Evolutionary conservation across 78 protist genomes (phyloP).

Genomic region (Cavenderia fasciculata): DNA sequence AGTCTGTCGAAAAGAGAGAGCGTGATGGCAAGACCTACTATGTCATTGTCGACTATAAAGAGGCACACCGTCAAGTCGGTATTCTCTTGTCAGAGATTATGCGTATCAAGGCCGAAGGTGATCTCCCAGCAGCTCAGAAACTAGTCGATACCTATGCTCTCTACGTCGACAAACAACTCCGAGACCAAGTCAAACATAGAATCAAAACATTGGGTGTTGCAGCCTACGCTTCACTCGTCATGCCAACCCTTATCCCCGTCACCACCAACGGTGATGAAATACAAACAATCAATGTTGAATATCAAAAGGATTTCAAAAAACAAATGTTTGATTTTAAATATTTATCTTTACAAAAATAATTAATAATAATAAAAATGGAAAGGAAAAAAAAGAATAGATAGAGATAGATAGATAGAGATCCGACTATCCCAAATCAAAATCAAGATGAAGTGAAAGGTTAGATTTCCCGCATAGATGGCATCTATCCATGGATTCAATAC

Average conservation of each 20-base stretch:
- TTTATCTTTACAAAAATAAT: too few relatives aligned
- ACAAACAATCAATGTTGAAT: not conserved
- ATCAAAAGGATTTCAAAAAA: not conserved
- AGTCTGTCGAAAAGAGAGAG: not conserved
- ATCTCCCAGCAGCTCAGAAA: not conserved
- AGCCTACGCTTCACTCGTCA: not conserved
- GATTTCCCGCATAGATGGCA: too few relatives aligned
- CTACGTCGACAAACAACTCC: not conserved
- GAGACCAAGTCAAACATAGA: constrained; percentile 4
- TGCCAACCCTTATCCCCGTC: not conserved
- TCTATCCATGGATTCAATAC: too few relatives aligned
- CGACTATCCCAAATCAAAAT: too few relatives aligned
- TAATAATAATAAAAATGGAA: too few relatives aligned
- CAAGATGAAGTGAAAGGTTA: too few relatives aligned
- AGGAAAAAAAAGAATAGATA: too few relatives aligned
- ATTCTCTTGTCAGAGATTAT: not conserved
- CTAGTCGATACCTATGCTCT: constrained; percentile 12
- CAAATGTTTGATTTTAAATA: too few relatives aligned
- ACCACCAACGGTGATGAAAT: not conserved
- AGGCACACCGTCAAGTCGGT: not conserved
- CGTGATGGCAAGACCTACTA: not conserved
- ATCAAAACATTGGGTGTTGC: not conserved
- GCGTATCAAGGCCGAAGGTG: constrained; percentile 1
- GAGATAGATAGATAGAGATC: too few relatives aligned
- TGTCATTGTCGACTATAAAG: not conserved